phyloP scores from a whole-genome alignment of 2,329 filamentous ascomycete genomes.

The Aspergillus arachidicola region DNA sequence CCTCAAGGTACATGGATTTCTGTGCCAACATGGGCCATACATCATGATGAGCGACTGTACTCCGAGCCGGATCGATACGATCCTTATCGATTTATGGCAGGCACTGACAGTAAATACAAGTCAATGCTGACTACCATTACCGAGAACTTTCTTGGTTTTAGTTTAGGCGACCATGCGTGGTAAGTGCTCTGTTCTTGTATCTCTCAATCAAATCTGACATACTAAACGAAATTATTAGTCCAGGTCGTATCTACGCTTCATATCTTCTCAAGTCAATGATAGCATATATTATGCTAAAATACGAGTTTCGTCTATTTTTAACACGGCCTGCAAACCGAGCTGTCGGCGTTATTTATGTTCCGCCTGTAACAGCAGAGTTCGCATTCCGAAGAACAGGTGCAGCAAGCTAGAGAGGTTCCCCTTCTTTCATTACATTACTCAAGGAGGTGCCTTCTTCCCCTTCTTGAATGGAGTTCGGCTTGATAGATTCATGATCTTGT shows the following conservation, averaged over 20 bases:
- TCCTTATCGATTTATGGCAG: too few relatives aligned
- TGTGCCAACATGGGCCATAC: too few relatives aligned
- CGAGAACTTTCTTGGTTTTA: slow-evolving; percentile 19
- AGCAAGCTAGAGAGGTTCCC: too few relatives aligned
- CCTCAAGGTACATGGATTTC: too few relatives aligned
- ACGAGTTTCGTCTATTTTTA: not conserved
- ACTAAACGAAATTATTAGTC: not conserved
- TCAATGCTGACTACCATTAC: too few relatives aligned
- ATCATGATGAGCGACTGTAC: too few relatives aligned
- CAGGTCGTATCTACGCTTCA: not conserved
- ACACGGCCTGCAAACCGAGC: not conserved
- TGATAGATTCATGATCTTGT: too few relatives aligned
- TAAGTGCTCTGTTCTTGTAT: not conserved
- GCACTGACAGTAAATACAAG: too few relatives aligned
- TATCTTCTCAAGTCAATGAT: not conserved
- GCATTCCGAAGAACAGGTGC: not conserved
- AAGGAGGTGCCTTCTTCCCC: too few relatives aligned
- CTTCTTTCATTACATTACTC: too few relatives aligned
- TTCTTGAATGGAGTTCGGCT: too few relatives aligned
- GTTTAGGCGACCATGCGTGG: not conserved
- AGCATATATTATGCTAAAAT: not conserved
- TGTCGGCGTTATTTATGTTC: not conserved
- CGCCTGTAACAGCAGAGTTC: not conserved
- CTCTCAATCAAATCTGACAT: not conserved
- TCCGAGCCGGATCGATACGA: too few relatives aligned